Base-by-base conservation (phyloP, 768 basidiomycete species). In the Pisolithus microcarpus region DNA sequence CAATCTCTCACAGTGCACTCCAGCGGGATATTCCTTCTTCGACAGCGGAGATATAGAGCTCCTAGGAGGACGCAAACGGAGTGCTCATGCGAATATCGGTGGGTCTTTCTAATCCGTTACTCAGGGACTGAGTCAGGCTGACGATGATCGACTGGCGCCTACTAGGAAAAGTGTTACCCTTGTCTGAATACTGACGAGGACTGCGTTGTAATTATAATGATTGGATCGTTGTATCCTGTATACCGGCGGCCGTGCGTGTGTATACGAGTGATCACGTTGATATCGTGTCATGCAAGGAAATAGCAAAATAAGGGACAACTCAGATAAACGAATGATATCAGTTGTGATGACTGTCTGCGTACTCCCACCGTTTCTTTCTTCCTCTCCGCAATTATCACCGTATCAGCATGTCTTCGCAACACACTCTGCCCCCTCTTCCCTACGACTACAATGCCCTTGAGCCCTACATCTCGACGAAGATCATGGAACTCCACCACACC, bases 401-500 rank as follows among this genome's bases (percentile, higher is more conserved):
- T 50, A 43, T 9, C 40, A 58, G 44, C 57, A 78, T 72, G 66
- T 62, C 78, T 48, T 30, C 52, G 50, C 50, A 58, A 19, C 70
- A 83, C 75, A 74, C 71, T 42, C 80, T 92, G 34, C 89, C 89
- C 21, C 71, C 75, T 55, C 81, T 91, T 30, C 82, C 84, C 6
- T 94, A 91, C 67, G 61, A 73, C 6, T 93, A 93, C 73, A 72
- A 93, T 75, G 93, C 81, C 48, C 89, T 97, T 64, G 89, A 94
- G 76, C 93, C 93, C n/a, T 84, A 82, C 73, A 95, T 97, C 74
- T 87, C 82, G 34, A 65, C 76, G 65, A 80, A 94, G 73, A 97
- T 96, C 72, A 97, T 95, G 93, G 79, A 74, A 51, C 87, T 95
- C 46, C 93, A 97, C 72, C 93, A 97, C 75, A 81, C 76, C 56